Evolutionary conservation across 208 protist genomes (phyloP).

Genomic region (Leptomonas pyrrhocoris): DNA sequence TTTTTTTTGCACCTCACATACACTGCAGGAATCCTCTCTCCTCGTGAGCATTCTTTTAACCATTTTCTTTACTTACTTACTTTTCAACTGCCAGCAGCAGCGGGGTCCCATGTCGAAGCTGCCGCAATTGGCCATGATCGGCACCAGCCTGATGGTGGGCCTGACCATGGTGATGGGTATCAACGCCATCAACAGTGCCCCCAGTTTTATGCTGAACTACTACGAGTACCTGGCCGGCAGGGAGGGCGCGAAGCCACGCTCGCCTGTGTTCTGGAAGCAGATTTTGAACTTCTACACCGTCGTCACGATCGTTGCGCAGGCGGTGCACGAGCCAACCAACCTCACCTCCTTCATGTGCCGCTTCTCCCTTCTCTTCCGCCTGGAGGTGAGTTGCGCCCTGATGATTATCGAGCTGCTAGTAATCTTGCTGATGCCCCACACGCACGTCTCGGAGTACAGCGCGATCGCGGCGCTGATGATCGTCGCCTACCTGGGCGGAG

Average conservation of each 20-base stretch:
- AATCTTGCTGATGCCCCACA: slow-evolving; percentile 60
- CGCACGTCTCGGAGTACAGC: slow-evolving; percentile 33
- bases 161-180: slow-evolving; percentile 89
- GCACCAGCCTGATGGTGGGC: slow-evolving; percentile 80
- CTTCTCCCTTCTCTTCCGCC: slow-evolving; percentile 69
- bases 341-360: slow-evolving; percentile 75
- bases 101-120: slow-evolving; percentile 14
- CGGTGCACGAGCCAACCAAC: slow-evolving; percentile 70
- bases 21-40: too few relatives aligned
- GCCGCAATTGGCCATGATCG: slow-evolving; percentile 50
- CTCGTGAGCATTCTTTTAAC: slow-evolving; percentile 17
- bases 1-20: too few relatives aligned
- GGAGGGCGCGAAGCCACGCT: slow-evolving; percentile 33
- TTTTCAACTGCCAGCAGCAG: neutral
- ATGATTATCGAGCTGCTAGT: slow-evolving; percentile 74
- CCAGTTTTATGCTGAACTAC: slow-evolving; percentile 86
- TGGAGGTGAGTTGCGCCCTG: slow-evolving; percentile 48
- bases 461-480: slow-evolving; percentile 79
- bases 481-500: slow-evolving; percentile 64
- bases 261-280: slow-evolving; percentile 65
- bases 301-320: slow-evolving; percentile 76
- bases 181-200: slow-evolving; percentile 86
- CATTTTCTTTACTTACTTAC: slow-evolving; percentile 19
- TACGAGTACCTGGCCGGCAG: slow-evolving; percentile 70
- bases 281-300: slow-evolving; percentile 84